These are phyloP conservation scores for Protomyces macrosporus DNA, from an alignment of 1,139 yeast species.

Conservation along the genomic window DNA sequence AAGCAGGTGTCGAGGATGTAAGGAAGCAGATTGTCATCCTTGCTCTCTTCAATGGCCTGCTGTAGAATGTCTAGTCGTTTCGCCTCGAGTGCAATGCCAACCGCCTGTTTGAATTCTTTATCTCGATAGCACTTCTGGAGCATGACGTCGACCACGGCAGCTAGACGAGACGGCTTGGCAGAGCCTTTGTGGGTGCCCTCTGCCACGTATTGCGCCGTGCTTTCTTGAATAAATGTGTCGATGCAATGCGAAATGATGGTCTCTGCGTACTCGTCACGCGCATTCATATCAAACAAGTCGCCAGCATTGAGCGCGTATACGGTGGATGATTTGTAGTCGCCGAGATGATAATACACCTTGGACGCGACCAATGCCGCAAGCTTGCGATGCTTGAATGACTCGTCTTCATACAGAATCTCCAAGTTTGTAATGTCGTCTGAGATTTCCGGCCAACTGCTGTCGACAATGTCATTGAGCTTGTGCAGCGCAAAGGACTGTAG, in stretches of 20 bases:
- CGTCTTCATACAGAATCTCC: slow-evolving; percentile 88
- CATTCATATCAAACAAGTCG: slow-evolving; percentile 64
- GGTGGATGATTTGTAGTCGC: slow-evolving; percentile 88
- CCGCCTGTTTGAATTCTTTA: slow-evolving; percentile 65
- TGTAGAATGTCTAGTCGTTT: slow-evolving; percentile 78
- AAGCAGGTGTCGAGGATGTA: slow-evolving; percentile 76
- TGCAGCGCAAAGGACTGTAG: slow-evolving; percentile 80
- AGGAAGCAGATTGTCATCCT: slow-evolving; percentile 49
- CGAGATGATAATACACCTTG: slow-evolving; percentile 89
- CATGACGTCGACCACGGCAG: slow-evolving; percentile 77
- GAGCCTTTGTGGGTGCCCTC: slow-evolving; percentile 43
- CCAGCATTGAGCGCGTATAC: slow-evolving; percentile 84
- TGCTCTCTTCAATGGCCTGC: slow-evolving; percentile 36
- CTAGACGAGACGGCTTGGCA: slow-evolving; percentile 41
- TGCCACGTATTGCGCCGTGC: slow-evolving; percentile 60
- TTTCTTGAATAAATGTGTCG: slow-evolving; percentile 78
- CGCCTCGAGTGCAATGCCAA: slow-evolving; percentile 88
- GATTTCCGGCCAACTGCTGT: slow-evolving; percentile 95
- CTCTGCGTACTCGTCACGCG: slow-evolving; percentile 79
- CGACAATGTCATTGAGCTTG: slow-evolving; percentile 75
- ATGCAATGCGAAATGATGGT: slow-evolving; percentile 59
- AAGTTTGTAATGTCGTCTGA: slow-evolving; percentile 81
- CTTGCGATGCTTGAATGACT: slow-evolving; percentile 63
- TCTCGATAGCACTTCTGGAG: slow-evolving; percentile 66
- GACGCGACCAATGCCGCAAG: slow-evolving; percentile 91